Conservation (phyloP, 345 rosid species). For the Mangifera indica region DNA sequence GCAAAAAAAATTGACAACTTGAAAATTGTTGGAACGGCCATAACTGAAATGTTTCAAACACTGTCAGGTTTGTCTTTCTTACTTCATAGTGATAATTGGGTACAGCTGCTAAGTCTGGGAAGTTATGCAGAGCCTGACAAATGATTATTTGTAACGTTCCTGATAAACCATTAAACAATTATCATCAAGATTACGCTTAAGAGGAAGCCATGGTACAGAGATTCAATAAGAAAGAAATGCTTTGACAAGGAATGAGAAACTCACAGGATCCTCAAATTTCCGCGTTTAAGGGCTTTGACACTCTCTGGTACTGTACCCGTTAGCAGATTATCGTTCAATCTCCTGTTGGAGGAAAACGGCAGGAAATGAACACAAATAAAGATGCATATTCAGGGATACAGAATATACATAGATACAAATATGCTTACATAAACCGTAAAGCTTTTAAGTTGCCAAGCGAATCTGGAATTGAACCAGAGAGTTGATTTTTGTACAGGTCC, state of each 20-base stretch:
- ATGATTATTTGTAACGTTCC: constrained; percentile 44
- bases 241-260: constrained; percentile 16
- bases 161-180: constrained; percentile 19
- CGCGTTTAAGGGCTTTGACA: constrained; percentile 27
- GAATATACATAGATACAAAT: neutral
- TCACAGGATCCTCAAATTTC: constrained; percentile 38
- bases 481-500: constrained; percentile 33
- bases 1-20: no score
- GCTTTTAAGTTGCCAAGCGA: constrained; percentile 39
- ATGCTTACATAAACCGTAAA: constrained; percentile 36
- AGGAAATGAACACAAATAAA: neutral
- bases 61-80: neutral
- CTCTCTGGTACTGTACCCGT: constrained; percentile 35
- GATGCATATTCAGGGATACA: neutral
- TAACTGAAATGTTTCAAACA: no score
- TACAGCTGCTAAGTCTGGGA: constrained; percentile 28
- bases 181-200: neutral
- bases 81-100: no score
- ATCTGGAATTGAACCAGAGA: constrained; percentile 41
- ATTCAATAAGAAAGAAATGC: no score
- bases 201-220: no score
- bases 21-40: no score
- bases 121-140: constrained; percentile 30
- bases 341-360: constrained; percentile 27
- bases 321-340: constrained; percentile 39